Percentiles rank a stretch among this genome's conserved stretches.
phyloP scores from a whole-genome alignment of 345 rosid genomes.

The Populus deltoides region DNA sequence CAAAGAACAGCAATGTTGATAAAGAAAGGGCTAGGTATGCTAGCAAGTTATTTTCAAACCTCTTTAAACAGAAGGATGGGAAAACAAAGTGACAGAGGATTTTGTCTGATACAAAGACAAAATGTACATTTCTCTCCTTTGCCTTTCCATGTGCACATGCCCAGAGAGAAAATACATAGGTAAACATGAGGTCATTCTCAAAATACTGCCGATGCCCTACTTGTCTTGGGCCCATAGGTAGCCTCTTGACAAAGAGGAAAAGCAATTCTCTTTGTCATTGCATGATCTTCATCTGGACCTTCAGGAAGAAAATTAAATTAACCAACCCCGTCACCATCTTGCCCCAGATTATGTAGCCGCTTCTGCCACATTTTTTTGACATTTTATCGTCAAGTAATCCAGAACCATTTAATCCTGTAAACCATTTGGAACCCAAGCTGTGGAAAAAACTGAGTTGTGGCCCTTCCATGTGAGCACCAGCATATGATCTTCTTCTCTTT shows the following conservation, averaged over 20 bases:
- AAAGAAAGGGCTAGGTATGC: background rate
- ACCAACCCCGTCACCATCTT: background rate
- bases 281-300: conserved; percentile 21
- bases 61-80: background rate
- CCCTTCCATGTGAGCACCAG: conserved; percentile 76
- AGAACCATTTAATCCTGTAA: conserved; percentile 20
- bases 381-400: no score
- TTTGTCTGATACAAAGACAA: conserved; percentile 34
- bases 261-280: conserved; percentile 16
- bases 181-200: conserved; percentile 20
- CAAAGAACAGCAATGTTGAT: conserved; percentile 5
- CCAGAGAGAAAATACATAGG: background rate
- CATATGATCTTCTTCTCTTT: conserved; percentile 54
- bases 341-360: background rate
- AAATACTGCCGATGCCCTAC: no score
- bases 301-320: background rate
- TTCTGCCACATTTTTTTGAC: no score
- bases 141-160: conserved; percentile 29
- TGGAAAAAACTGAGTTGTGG: conserved; percentile 65
- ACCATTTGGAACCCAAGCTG: conserved; percentile 49
- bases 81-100: conserved; percentile 9
- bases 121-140: conserved; percentile 16
- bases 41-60: background rate
- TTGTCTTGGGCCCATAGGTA: no score
- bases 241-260: conserved; percentile 24